phyloP scores from a whole-genome alignment of 805 yeast genomes.

The Monosporozyma aquatica region DNA sequence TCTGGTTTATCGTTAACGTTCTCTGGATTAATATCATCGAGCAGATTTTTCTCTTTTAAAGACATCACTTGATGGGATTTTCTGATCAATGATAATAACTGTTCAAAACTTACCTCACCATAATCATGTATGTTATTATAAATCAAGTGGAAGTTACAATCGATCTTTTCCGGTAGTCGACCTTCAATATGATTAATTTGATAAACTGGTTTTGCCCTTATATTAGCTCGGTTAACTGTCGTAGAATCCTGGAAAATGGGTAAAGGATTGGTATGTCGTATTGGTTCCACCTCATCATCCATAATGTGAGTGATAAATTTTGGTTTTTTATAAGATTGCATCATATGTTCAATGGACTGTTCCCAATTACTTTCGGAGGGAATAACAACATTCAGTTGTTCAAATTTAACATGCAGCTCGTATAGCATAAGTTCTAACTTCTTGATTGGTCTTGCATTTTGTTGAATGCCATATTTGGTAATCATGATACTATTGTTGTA shows the following conservation, averaged over 20 bases:
- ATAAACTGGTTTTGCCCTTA: constrained; percentile 35
- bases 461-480: constrained; percentile 31
- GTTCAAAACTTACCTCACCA: constrained; percentile 55
- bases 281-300: constrained; percentile 22
- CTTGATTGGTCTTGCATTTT: constrained; percentile 55
- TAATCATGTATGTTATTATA: constrained; percentile 32
- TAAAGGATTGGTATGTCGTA: constrained; percentile 14
- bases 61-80: constrained; percentile 14
- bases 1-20: background rate
- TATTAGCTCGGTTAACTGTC: too few species aligned
- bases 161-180: constrained; percentile 49
- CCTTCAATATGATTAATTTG: constrained; percentile 48
- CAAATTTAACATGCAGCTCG: background rate
- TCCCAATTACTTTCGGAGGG: background rate
- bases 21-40: background rate
- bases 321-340: background rate
- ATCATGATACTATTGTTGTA: constrained; percentile 14
- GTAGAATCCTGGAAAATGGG: too few species aligned
- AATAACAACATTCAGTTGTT: background rate
- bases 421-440: constrained; percentile 27
- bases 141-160: constrained; percentile 50
- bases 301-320: background rate
- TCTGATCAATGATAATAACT: constrained; percentile 49
- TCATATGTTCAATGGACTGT: background rate
- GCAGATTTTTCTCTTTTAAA: constrained; percentile 9